Conservation (phyloP, 2,329 filamentous ascomycete species). For the Amylocarpus encephaloides region DNA sequence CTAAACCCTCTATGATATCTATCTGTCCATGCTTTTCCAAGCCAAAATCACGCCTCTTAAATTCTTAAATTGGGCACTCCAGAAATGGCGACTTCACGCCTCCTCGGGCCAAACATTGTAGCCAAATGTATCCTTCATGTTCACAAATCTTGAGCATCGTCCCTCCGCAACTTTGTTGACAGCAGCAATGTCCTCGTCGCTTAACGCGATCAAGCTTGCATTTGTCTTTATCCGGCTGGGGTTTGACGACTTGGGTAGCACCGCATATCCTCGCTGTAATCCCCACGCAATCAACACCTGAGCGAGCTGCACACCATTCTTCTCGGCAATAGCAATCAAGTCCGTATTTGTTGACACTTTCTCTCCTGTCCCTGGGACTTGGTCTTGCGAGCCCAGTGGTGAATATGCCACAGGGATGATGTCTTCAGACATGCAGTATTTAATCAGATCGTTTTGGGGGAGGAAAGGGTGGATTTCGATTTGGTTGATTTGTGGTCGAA, state of each 20-base stretch:
- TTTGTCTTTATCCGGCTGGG: constrained; percentile 64
- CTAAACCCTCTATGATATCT: neutral
- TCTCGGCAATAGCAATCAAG: constrained; percentile 57
- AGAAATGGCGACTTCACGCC: constrained; percentile 11
- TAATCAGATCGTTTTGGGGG: constrained; percentile 62
- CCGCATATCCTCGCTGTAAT: constrained; percentile 60
- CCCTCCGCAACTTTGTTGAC: constrained; percentile 56
- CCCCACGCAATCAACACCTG: constrained; percentile 68
- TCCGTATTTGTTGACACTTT: constrained; percentile 56
- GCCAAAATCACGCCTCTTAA: neutral
- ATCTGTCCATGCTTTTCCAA: neutral
- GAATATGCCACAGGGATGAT: constrained; percentile 70
- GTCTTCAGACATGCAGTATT: constrained; percentile 59
- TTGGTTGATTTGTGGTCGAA: constrained; percentile 47
- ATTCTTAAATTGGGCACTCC: neutral
- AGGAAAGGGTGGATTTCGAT: constrained; percentile 71
- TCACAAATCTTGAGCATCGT: constrained; percentile 65
- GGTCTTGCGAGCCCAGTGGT: constrained; percentile 57
- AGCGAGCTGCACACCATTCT: constrained; percentile 53
- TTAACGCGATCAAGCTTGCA: constrained; percentile 57
- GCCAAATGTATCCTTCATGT: constrained; percentile 77
- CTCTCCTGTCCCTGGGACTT: constrained; percentile 61
- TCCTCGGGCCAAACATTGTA: constrained; percentile 65
- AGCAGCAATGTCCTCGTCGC: constrained; percentile 52
- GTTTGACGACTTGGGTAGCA: constrained; percentile 68